Percentiles rank a stretch among this genome's conserved stretches.
These are phyloP conservation scores for Bullera alba DNA, from an alignment of 768 basidiomycete genomes.

Conservation along the genomic window DNA sequence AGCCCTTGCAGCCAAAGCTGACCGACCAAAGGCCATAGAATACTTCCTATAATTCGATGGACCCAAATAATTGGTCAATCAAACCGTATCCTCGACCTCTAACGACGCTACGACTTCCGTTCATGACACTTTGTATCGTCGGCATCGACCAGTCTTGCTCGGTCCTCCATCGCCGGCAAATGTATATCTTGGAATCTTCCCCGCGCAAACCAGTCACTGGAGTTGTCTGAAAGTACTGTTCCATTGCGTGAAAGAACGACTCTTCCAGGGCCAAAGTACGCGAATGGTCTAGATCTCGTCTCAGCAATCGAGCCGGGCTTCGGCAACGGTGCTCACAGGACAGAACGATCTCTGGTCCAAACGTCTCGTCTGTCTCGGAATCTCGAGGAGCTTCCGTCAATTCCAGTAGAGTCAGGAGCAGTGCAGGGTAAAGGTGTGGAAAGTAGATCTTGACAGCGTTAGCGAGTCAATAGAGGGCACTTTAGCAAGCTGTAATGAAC, in stretches of 20 bases:
- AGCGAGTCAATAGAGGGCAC: conserved; percentile 7
- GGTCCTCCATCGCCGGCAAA: conserved; percentile 29
- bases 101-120: conserved; percentile 21
- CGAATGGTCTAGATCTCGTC: conserved; percentile 29
- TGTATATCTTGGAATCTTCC: conserved; percentile 33
- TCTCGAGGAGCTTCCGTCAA: conserved; percentile 54
- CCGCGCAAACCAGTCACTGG: conserved; percentile 28
- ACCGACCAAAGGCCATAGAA: conserved; percentile 32
- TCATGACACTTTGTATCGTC: conserved; percentile 25
- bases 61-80: conserved; percentile 31
- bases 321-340: conserved; percentile 50
- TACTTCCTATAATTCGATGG: conserved; percentile 37
- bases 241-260: conserved; percentile 37
- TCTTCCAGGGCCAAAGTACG: conserved; percentile 36
- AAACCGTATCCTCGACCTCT: conserved; percentile 28
- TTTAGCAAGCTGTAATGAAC: conserved; percentile 33
- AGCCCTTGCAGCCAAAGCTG: conserved; percentile 13
- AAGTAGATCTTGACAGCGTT: conserved; percentile 65
- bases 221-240: conserved; percentile 25
- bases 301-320: not conserved
- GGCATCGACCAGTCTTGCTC: conserved; percentile 27
- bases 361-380: conserved; percentile 1
- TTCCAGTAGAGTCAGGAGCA: conserved; percentile 66
- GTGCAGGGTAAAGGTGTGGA: conserved; percentile 67
- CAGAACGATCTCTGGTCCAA: conserved; percentile 52